phyloP scores from a whole-genome alignment of 2,329 filamentous ascomycete species.

The Trichoderma lentiforme region DNA sequence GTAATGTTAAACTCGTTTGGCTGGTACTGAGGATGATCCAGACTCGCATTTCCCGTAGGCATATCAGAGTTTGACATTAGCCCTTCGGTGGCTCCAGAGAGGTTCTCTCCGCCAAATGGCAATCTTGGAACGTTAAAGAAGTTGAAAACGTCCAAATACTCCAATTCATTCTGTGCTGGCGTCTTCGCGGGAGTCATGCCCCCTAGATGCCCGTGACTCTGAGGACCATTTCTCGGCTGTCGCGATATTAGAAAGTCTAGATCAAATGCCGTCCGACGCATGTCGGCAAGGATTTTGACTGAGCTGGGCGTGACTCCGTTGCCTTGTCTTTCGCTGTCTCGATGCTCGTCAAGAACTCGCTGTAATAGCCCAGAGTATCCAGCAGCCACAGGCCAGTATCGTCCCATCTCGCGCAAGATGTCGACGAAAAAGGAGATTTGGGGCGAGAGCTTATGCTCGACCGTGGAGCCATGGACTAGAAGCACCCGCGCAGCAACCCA shows the following conservation, averaged over 20 bases:
- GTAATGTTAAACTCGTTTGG: constrained; percentile 72
- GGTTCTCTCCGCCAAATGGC: constrained; percentile 44
- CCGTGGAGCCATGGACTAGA: constrained; percentile 85
- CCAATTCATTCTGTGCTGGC: constrained; percentile 76
- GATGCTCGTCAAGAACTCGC: constrained; percentile 81
- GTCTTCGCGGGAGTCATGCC: constrained; percentile 61
- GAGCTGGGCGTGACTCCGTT: constrained; percentile 76
- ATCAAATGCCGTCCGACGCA: constrained; percentile 87
- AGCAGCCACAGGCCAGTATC: constrained; percentile 80
- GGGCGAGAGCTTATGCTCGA: constrained; percentile 76
- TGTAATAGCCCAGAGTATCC: constrained; percentile 77
- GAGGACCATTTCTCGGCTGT: constrained; percentile 57
- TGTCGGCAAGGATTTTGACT: constrained; percentile 84
- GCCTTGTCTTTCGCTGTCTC: constrained; percentile 70
- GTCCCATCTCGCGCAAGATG: constrained; percentile 74
- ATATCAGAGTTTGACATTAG: constrained; percentile 26
- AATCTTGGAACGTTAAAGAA: constrained; percentile 90
- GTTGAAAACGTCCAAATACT: constrained; percentile 89
- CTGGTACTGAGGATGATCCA: constrained; percentile 22
- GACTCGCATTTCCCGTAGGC: constrained; percentile 28
- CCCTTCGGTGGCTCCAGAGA: constrained; percentile 22
- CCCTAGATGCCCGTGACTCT: constrained; percentile 43
- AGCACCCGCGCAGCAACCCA: constrained; percentile 88
- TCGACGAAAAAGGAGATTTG: constrained; percentile 81
- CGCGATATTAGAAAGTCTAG: constrained; percentile 85